Percentiles rank a stretch among this genome's conserved stretches.
Evolutionary conservation across 805 yeast species (phyloP).

Genomic region (Starmerella etchellsii): DNA sequence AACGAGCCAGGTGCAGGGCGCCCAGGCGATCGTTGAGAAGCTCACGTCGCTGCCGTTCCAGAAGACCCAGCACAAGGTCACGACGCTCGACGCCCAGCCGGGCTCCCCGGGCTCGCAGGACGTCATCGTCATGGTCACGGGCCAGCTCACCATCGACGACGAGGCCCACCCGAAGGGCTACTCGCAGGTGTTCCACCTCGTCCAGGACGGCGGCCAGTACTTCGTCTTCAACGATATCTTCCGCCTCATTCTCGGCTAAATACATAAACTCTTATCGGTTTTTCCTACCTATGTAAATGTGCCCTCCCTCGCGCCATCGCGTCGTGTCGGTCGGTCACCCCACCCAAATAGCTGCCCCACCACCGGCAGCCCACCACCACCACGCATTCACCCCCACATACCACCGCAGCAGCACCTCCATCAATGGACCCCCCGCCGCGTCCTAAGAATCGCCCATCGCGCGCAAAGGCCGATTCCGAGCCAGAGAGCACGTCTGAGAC

Average conservation of each 20-base stretch:
- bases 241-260: slow-evolving; percentile 44
- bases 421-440: not conserved
- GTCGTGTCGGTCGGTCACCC: too few species aligned
- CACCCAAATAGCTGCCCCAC: too few species aligned
- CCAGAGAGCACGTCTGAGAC: too few species aligned
- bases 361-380: too few species aligned
- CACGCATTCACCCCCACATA: too few species aligned
- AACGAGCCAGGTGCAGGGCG: slow-evolving; percentile 87
- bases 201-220: slow-evolving; percentile 83
- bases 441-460: not conserved
- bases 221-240: slow-evolving; percentile 93
- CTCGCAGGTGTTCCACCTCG: slow-evolving; percentile 93
- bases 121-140: slow-evolving; percentile 94
- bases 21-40: slow-evolving; percentile 84
- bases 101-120: slow-evolving; percentile 78
- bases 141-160: slow-evolving; percentile 83
- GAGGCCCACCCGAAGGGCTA: slow-evolving; percentile 93
- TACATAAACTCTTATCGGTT: too few species aligned
- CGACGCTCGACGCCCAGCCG: slow-evolving; percentile 96
- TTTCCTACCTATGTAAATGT: too few species aligned
- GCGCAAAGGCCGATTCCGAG: too few species aligned
- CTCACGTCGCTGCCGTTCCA: slow-evolving; percentile 78
- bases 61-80: slow-evolving; percentile 84
- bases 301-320: too few species aligned
- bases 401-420: too few species aligned